Conservation (phyloP, 192 early-diverging fungal genomes). For the Coemansia sp. region DNA sequence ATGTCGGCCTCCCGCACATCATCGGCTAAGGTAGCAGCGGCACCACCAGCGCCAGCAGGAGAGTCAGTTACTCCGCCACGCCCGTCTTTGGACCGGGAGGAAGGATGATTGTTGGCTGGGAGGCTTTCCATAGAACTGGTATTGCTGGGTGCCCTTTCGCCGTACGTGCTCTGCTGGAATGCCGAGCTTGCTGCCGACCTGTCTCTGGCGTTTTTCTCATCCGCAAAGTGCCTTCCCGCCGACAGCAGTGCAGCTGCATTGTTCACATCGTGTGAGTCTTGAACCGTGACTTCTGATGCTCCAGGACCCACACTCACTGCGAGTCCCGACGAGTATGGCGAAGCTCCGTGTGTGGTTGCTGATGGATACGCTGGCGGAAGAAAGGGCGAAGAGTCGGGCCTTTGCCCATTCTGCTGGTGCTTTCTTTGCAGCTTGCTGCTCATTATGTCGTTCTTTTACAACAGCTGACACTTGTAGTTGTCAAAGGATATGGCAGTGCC, state of each 20-base stretch:
- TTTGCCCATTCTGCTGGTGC: neutral
- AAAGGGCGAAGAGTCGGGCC: conserved; percentile 22
- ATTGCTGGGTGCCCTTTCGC: conserved; percentile 14
- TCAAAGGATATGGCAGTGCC: neutral
- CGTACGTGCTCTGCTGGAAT: neutral
- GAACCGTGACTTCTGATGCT: conserved; percentile 19
- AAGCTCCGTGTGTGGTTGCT: conserved; percentile 14
- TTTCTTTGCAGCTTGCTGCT: conserved; percentile 17
- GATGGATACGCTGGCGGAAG: conserved; percentile 13
- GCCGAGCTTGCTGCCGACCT: neutral
- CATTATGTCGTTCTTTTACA: conserved; percentile 6
- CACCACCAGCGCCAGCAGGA: neutral
- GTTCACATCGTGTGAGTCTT: conserved; percentile 19
- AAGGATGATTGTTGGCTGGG: conserved; percentile 17
- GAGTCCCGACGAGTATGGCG: conserved; percentile 14
- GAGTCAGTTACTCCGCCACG: neutral
- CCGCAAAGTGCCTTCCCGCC: conserved; percentile 12
- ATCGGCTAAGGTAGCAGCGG: neutral
- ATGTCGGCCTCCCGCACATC: neutral
- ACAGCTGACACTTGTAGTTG: neutral
- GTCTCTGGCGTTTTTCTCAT: conserved; percentile 9
- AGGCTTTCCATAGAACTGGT: conserved; percentile 30
- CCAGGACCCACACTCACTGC: conserved; percentile 11
- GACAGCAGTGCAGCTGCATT: conserved; percentile 39
- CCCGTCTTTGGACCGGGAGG: neutral